Base-by-base conservation (phyloP, 352 stramenopile genomes). In the Globisporangium paroecandrum region DNA sequence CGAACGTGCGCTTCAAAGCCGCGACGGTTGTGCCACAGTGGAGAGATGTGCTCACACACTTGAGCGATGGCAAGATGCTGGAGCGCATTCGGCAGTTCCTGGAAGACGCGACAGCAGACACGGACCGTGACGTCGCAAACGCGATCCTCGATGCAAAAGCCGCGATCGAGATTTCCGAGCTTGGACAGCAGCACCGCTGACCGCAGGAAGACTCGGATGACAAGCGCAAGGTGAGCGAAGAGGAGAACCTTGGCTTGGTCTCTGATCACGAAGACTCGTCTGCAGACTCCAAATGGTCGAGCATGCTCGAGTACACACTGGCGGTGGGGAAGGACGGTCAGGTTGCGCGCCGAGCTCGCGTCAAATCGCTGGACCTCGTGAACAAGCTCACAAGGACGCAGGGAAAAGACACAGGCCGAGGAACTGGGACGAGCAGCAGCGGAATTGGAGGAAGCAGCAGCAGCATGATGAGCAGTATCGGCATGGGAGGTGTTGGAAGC, bases 301-400 rank as follows among this genome's bases (percentile, higher is more conserved):
- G 83, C 65, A 94, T 94, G 87, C 81, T 94, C 4, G 87, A 94
- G 65, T 94, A 94, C 66, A 93, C 87, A 29, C 67, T 94, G 20
- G 83, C 93, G 15, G 87, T 94, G 5, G 87, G 83, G 18, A 94
- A 93, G 56, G 87, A 94, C 29, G 87, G 87, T 1, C 87, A 94
- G 68, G 85, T 94, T n/a, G 82, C 92, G 47, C 87, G 85, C 36
- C 77, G 87, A 56, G 87, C 87, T 25, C 82, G 85, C 4, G 87
- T 94, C 54, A 94, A 94, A 77, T 92, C 82, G 2, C 79, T 94
- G 8, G 87, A 94, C 58, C 73, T 94, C 9, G 77, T 86, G 25
- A 94, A 89, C 63, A 93, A 92, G 68, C 76, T 94, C 10, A 71
- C 69, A 13, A 63, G 75, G 18, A 56, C 79, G 1, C 77, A 85